Percentiles rank a stretch among this genome's conserved stretches.
Conservation (phyloP, 345 rosid genomes). For the Brassica juncea region DNA sequence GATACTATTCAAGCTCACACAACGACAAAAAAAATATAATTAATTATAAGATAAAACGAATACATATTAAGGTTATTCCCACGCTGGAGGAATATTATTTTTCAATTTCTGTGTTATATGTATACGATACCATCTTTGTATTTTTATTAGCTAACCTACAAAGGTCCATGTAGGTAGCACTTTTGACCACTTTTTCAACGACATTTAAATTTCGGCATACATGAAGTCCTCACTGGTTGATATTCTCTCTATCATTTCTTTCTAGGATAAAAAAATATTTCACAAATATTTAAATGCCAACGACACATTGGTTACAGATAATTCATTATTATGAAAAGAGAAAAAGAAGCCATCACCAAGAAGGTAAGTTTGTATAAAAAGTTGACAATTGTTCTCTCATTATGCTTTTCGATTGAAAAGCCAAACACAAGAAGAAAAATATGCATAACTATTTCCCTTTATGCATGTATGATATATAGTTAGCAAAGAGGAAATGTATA, state of each 20-base stretch:
- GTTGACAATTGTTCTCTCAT: background rate
- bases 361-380: conserved; percentile 4
- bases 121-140: conserved; percentile 5
- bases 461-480: background rate
- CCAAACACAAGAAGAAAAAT: background rate
- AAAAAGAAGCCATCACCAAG: conserved; percentile 10
- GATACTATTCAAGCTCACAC: background rate
- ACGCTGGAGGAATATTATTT: conserved; percentile 27
- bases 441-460: background rate
- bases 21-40: background rate
- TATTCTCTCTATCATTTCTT: conserved; percentile 13
- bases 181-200: conserved; percentile 22
- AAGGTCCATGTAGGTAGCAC: conserved; percentile 27
- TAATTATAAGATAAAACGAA: background rate
- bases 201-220: background rate
- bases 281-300: conserved; percentile 14
- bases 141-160: conserved; percentile 8
- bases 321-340: background rate
- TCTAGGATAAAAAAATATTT: conserved; percentile 1
- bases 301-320: background rate
- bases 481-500: too few relatives aligned
- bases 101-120: background rate
- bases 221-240: conserved; percentile 4
- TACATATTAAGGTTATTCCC: conserved; percentile 25
- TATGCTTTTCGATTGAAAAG: conserved; percentile 12